Evolutionary conservation across 345 rosid genomes (phyloP).

Genomic region (Clarkia xantiana): DNA sequence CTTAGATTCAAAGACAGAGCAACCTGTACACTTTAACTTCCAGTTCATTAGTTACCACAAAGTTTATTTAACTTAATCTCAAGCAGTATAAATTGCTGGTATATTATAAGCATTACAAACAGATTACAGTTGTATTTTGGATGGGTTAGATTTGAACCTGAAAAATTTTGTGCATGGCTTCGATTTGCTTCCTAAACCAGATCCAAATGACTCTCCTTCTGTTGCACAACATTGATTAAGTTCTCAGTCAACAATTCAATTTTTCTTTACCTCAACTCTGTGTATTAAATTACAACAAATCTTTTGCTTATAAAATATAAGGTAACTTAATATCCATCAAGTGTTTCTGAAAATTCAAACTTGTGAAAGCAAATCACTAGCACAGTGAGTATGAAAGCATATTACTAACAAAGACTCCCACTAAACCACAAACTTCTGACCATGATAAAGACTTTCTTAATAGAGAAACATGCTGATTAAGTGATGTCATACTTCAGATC

Average conservation of each 20-base stretch:
- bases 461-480: no score
- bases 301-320: neutral
- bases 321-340: neutral
- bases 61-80: constrained; percentile 12
- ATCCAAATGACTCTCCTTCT: constrained; percentile 68
- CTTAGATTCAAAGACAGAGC: constrained; percentile 16
- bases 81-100: constrained; percentile 6
- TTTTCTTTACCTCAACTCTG: constrained; percentile 1
- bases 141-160: constrained; percentile 81
- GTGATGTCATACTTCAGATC: no score
- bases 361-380: no score
- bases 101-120: constrained; percentile 17
- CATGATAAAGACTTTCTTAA: no score
- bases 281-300: neutral
- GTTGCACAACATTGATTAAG: constrained; percentile 63
- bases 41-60: constrained; percentile 20
- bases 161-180: constrained; percentile 99
- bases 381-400: no score
- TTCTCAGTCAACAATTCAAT: constrained; percentile 25
- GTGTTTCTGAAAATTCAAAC: no score
- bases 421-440: no score
- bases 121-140: constrained; percentile 10
- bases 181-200: constrained; percentile 99
- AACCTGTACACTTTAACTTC: constrained; percentile 33
- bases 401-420: no score